Base-by-base conservation (phyloP, 2,329 filamentous ascomycete species). In the Laburnicola sp. region DNA sequence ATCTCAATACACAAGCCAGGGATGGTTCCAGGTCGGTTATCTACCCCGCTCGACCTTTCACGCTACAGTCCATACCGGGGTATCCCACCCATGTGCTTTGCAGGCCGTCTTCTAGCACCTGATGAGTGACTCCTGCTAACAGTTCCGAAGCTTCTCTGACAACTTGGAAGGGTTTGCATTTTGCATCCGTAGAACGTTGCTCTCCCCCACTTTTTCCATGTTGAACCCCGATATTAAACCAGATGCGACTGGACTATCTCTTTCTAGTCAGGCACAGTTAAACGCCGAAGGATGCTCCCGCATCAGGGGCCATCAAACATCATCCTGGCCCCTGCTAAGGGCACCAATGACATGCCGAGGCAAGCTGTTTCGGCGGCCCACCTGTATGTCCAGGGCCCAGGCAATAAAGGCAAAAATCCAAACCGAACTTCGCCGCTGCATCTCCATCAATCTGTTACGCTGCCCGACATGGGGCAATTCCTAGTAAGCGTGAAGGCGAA, bases 271-370 rank as follows among this genome's bases (percentile, higher is more conserved):
- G 40, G 28, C 16, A 32, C 44, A 16, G 6, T 21, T 41, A 40
- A 49, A 49, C 45, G 16, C 45, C 50, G 50, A 53, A 53, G 51
- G 51, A 53, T 53, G 46, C 30, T 49, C 51, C 51, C 42, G 51
- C 46, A 49, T 46, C 37, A 22, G 51, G 40, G 51, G 41, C 41
- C 45, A 46, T 30, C 30, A 26, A 44, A 35, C 22, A 27, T 7
- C 41, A n/a, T n/a, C 30, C 23, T 35, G 10, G 25, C 10, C 34
- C 23, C 37, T 45, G 32, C 26, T 45, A 42, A 44, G 41, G 41
- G 45, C 37, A 34, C 51, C 37, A 50, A 50, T 50, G 40, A 25
- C 16, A 23, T 37, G 6, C n/a, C 6, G 21, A 47, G 32, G 30
- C 30, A 34, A 23, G n/a, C 26, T 2, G 21, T 25, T 43, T 44